Conservation (phyloP, 129 eudicot species). For the Tagetes patula region DNA sequence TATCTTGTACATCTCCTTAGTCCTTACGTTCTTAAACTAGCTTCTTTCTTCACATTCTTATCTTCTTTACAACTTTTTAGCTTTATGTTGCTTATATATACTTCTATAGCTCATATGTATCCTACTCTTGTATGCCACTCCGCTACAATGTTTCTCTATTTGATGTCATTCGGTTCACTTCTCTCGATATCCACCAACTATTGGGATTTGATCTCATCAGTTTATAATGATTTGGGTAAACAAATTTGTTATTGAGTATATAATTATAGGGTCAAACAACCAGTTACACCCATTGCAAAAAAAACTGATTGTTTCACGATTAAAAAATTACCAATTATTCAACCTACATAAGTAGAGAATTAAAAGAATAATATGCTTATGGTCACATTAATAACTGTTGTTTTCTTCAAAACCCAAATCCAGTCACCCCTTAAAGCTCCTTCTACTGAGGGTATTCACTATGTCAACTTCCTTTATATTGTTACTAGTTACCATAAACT, state of each 20-base stretch:
- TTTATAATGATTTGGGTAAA: background rate
- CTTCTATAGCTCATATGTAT: background rate
- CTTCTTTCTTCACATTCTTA: background rate
- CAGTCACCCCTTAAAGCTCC: too few relatives aligned
- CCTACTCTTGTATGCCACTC: background rate
- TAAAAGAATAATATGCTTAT: background rate
- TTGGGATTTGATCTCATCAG: background rate
- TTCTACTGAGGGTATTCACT: slow-evolving; percentile 26
- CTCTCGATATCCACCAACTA: background rate
- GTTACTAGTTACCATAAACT: too few relatives aligned
- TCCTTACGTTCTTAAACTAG: background rate
- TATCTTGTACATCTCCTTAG: background rate
- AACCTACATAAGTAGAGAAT: background rate
- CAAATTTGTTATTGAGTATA: background rate
- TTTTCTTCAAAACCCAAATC: too few relatives aligned
- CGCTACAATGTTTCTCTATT: background rate
- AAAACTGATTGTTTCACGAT: background rate
- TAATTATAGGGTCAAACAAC: background rate
- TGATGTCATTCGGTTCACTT: background rate
- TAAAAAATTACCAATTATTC: too few relatives aligned
- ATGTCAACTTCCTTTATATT: too few relatives aligned
- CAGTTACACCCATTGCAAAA: background rate
- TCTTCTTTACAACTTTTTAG: background rate
- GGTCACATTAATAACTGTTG: too few relatives aligned
- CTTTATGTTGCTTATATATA: background rate